phyloP scores from a whole-genome alignment of 2,329 filamentous ascomycete species.

The Hortaea werneckii region DNA sequence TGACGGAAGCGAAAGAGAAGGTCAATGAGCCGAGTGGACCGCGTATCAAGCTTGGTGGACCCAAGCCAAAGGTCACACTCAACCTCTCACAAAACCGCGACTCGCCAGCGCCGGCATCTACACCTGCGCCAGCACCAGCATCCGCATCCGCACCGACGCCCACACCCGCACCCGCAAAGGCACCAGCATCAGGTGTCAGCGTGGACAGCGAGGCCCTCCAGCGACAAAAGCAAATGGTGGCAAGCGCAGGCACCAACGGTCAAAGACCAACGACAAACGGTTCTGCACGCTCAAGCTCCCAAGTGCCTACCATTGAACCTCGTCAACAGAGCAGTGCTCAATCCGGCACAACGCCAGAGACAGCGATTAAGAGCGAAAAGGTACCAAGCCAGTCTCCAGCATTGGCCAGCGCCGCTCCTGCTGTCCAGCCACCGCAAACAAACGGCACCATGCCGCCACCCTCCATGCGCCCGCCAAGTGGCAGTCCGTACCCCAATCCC shows the following conservation, averaged over 20 bases:
- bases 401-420: constrained; percentile 21
- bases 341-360: constrained; percentile 17
- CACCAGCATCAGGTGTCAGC: constrained; percentile 31
- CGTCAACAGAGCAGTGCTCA: constrained; percentile 31
- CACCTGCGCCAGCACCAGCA: background rate
- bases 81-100: constrained; percentile 25
- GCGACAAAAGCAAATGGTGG: constrained; percentile 42
- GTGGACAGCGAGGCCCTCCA: constrained; percentile 46
- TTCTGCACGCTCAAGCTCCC: constrained; percentile 24
- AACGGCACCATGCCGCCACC: constrained; percentile 25
- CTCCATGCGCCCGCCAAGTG: constrained; percentile 17
- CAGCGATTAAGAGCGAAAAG: constrained; percentile 32
- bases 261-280: constrained; percentile 19
- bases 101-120: constrained; percentile 28
- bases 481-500: constrained; percentile 16
- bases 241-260: constrained; percentile 39
- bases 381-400: constrained; percentile 33
- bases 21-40: constrained; percentile 64
- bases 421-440: constrained; percentile 22
- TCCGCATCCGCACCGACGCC: constrained; percentile 10
- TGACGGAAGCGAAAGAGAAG: constrained; percentile 61
- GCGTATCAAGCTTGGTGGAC: constrained; percentile 61
- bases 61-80: constrained; percentile 33
- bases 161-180: background rate
- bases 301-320: constrained; percentile 19